These are phyloP conservation scores for Globisporangium perplexum DNA, from an alignment of 352 stramenopile genomes.

Conservation along the genomic window DNA sequence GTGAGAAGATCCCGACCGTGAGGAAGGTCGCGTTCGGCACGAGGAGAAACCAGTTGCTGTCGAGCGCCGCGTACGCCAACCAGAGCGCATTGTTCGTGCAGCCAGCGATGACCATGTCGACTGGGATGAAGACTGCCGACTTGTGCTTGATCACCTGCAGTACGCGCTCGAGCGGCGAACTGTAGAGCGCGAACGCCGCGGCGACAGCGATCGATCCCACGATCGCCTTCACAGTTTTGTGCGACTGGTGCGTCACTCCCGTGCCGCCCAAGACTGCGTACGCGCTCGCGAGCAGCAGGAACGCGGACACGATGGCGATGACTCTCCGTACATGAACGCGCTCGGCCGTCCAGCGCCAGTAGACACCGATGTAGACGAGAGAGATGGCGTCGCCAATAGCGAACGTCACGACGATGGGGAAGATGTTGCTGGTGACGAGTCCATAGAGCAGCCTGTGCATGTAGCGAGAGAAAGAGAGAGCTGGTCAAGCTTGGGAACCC, in stretches of 20 bases:
- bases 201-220: conserved; percentile 7
- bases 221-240: conserved; percentile 10
- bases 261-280: conserved; percentile 5
- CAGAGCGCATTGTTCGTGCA: conserved; percentile 49
- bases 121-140: conserved; percentile 10
- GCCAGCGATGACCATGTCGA: conserved; percentile 43
- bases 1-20: conserved; percentile 22
- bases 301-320: conserved; percentile 1
- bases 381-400: conserved; percentile 26
- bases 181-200: background rate
- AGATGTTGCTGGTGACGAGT: conserved; percentile 21
- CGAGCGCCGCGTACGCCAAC: conserved; percentile 36
- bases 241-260: conserved; percentile 19
- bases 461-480: no score
- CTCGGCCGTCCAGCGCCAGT: conserved; percentile 5
- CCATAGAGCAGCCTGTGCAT: conserved; percentile 16
- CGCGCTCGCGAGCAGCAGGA: conserved; percentile 2
- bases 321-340: background rate
- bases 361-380: conserved; percentile 30
- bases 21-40: conserved; percentile 36
- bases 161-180: background rate
- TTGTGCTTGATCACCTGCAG: conserved; percentile 1
- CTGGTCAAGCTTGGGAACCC: no score
- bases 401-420: conserved; percentile 37
- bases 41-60: conserved; percentile 45